Base-by-base conservation (phyloP, 441 rosid genomes). In the Euphorbia celastroides region DNA sequence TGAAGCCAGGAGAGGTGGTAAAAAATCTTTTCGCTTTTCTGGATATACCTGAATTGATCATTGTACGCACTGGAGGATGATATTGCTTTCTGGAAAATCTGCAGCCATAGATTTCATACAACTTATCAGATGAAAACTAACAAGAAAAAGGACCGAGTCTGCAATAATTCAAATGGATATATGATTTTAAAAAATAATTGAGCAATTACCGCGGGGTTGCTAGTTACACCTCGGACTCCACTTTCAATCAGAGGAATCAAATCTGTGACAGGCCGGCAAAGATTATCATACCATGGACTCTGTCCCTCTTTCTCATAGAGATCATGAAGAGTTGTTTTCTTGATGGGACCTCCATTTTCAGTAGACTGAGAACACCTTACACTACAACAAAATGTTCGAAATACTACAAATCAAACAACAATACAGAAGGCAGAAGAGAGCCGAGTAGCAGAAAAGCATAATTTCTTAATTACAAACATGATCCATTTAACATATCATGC, bases 281-380 rank as follows among this genome's bases (percentile, higher is more conserved):
- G 94, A 78, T 92, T 94, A 71, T 94, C 99, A 74, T 94, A 94
- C 99, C 99, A 94, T 28, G 99, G 99, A 80, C 99, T 92, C 84
- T 94, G 99, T 42, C 98, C 98, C 79, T 87, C 91, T 11, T 67
- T 64, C 69, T 92, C 97, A 58, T 94, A 94, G 41, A 94, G 96
- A 82, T 94, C 97, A 36, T 92, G 99, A 74, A 94, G 90, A 9
- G 82, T 71, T 0, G 98, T 94, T 75, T 71, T 86, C 84, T 84
- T 84, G 12, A 22, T 68, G 5, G 86, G 46, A 60, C 66, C 76
- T 67, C 91, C 93, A 51, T 86, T 88, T 60, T 88, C 94, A 65
- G 77, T 77, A 48, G 82, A 77, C 44, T 73, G 86, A 56, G 93
- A 83, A 70, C 96, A 89, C 81, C 68, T 85, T 69, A 88, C 96